Percentiles rank a stretch among this genome's conserved stretches.
These are phyloP conservation scores for Coccomyxa subellipsoidea DNA, from an alignment of 163 green algal species.

Conservation along the genomic window DNA sequence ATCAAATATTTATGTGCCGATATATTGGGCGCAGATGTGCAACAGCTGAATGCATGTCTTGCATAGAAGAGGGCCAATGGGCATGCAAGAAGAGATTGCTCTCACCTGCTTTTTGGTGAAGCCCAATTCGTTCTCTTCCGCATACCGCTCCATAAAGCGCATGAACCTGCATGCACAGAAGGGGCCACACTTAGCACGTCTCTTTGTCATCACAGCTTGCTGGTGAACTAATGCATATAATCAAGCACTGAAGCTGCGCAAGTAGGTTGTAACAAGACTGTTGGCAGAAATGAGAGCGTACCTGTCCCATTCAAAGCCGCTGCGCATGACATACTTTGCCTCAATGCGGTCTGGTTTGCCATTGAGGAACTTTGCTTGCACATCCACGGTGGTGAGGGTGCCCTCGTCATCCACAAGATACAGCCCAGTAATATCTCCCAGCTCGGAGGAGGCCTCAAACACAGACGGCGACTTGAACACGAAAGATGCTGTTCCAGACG, in stretches of 20 bases:
- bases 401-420: conserved; percentile 96
- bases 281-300: too few species aligned
- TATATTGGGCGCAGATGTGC: too few species aligned
- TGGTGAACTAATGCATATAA: too few species aligned
- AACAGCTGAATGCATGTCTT: too few species aligned
- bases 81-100: too few species aligned
- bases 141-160: conserved; percentile 96
- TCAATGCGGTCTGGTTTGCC: conserved; percentile 78
- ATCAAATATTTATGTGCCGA: too few species aligned
- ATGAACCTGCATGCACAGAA: conserved; percentile 70
- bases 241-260: too few species aligned
- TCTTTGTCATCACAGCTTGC: too few species aligned
- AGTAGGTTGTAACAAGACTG: too few species aligned
- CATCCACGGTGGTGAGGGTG: conserved; percentile 81
- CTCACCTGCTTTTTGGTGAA: conserved; percentile 64
- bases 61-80: too few species aligned
- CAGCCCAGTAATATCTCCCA: conserved; percentile 96
- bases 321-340: conserved; percentile 73
- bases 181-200: too few species aligned
- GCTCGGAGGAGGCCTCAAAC: conserved; percentile 82
- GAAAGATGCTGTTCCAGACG: conserved; percentile 84
- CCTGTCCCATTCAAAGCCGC: conserved; percentile 51
- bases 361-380: conserved; percentile 97
- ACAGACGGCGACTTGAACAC: conserved; percentile 87
- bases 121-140: conserved; percentile 81